Evolutionary conservation across 2,329 filamentous ascomycete genomes (phyloP), one percentile per base, ranked within the genome.

Genomic region (Endoconidiophora polonica): DNA sequence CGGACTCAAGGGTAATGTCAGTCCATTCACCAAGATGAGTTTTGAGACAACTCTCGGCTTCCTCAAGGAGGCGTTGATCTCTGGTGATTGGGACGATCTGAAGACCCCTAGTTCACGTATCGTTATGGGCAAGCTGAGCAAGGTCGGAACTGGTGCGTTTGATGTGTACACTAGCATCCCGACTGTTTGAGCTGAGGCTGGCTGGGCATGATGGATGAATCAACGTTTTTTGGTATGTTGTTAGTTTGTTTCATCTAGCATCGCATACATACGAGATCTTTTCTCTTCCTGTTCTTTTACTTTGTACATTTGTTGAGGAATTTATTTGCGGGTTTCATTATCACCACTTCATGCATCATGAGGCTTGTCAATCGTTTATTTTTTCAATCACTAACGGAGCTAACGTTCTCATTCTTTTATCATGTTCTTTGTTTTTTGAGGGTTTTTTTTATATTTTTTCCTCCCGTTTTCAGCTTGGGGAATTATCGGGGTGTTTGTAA

Each of bases 31-130:
- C 66, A 96, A 96, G 74, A 96, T 96, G 90, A 94, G 86, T 64
- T 98, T 96, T 68, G 91, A 98, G 74, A 98, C 91, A 3, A 98
- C 91, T 2, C 76, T 96, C 38, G 81, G 83, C 1, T 95, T 95
- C 70, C 72, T 98, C 59, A 88, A 84, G 64, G 91, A 96, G 61
- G 88, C 91, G 1, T 82, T 95, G 23, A 69, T 93, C 52, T 86
- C 94, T 60, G 81, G 85, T 46, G 91, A 96, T 64, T 86, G 79
- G 73, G 91, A 98, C 64, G 83, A 91, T 59, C 69, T 98, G 54
- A 78, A 74, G 53, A 87, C 83, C 54, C 91, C 93, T 0, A 91
- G 83, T 63, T 81, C 85, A 55, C 76, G 90, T 53, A 84, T 98
- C 59, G 88, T 96, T 45, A 80, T 91, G 61, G 91, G 93, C 14